Conservation (phyloP, 306 rosid species). For the Senna tora region DNA sequence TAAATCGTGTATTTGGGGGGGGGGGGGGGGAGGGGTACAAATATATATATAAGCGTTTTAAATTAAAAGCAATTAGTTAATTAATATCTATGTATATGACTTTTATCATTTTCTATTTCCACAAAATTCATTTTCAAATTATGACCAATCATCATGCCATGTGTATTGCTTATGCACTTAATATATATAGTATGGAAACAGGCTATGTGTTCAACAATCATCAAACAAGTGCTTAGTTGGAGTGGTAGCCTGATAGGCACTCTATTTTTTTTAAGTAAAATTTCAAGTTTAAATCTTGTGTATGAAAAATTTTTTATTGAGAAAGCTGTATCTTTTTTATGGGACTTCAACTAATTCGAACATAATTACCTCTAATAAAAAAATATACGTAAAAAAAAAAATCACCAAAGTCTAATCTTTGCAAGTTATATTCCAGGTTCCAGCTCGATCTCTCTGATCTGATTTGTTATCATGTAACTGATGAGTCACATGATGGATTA, state of each 20-base stretch:
- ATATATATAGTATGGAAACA: neutral
- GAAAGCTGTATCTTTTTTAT: too few relatives aligned
- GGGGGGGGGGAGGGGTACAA: neutral
- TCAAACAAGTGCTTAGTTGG: too few relatives aligned
- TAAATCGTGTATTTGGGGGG: neutral
- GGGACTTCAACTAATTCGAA: too few relatives aligned
- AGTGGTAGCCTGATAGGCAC: too few relatives aligned
- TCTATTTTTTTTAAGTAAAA: too few relatives aligned
- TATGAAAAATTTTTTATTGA: too few relatives aligned
- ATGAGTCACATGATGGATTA: too few relatives aligned
- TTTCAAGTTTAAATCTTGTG: too few relatives aligned
- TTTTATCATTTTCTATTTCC: neutral
- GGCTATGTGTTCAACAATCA: neutral
- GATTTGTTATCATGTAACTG: slow-evolving; percentile 9
- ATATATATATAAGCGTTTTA: neutral
- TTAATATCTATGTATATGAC: neutral
- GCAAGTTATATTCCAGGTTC: slow-evolving; percentile 7
- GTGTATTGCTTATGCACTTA: neutral
- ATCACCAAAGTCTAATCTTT: neutral
- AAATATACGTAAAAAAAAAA: too few relatives aligned
- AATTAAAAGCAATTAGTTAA: too few relatives aligned
- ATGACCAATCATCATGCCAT: neutral
- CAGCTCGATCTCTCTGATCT: neutral
- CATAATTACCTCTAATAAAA: too few relatives aligned
- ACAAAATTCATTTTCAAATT: neutral